Evolutionary conservation across 2,329 filamentous ascomycete species (phyloP).

Genomic region (Diaporthe helianthi): DNA sequence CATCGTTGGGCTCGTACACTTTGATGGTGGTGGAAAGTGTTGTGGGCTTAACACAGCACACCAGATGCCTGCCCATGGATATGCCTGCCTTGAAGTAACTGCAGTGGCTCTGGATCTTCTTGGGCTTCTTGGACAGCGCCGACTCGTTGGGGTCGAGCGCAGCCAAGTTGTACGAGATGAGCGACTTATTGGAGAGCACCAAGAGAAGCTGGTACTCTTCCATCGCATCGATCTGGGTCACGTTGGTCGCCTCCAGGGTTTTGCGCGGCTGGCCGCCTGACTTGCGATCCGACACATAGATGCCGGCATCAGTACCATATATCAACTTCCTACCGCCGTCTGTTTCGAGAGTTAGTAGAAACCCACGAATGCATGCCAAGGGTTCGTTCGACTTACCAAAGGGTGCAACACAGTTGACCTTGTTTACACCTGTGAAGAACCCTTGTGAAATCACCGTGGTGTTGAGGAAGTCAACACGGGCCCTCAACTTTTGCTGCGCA

Average conservation of each 20-base stretch:
- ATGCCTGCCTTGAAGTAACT: slow-evolving; percentile 99
- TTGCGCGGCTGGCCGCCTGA: slow-evolving; percentile 81
- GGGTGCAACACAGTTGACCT: slow-evolving; percentile 93
- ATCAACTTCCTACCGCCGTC: slow-evolving; percentile 95
- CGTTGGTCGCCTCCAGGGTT: slow-evolving; percentile 81
- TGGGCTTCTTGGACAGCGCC: slow-evolving; percentile 80
- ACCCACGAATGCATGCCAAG: background rate
- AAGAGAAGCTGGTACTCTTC: slow-evolving; percentile 94
- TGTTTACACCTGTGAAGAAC: slow-evolving; percentile 72
- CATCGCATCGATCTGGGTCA: slow-evolving; percentile 94
- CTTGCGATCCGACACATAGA: slow-evolving; percentile 91
- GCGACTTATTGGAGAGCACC: slow-evolving; percentile 90
- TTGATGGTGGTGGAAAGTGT: slow-evolving; percentile 96
- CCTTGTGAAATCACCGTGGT: slow-evolving; percentile 65
- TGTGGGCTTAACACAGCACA: slow-evolving; percentile 95
- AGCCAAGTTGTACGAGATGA: slow-evolving; percentile 87
- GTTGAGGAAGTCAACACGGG: slow-evolving; percentile 91
- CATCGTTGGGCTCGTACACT: slow-evolving; percentile 97
- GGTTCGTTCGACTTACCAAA: slow-evolving; percentile 67
- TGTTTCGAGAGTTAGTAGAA: slow-evolving; percentile 45
- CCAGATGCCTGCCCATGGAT: slow-evolving; percentile 90
- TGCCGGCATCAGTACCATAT: slow-evolving; percentile 91
- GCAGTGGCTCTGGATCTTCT: slow-evolving; percentile 96
- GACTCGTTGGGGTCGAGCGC: slow-evolving; percentile 86
- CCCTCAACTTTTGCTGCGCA: slow-evolving; percentile 85